A percentile compares a stretch with the other conserved stretches of the same genome.
Conservation (phyloP, 495 filamentous ascomycete species). For the Chaetomium fimeti region DNA sequence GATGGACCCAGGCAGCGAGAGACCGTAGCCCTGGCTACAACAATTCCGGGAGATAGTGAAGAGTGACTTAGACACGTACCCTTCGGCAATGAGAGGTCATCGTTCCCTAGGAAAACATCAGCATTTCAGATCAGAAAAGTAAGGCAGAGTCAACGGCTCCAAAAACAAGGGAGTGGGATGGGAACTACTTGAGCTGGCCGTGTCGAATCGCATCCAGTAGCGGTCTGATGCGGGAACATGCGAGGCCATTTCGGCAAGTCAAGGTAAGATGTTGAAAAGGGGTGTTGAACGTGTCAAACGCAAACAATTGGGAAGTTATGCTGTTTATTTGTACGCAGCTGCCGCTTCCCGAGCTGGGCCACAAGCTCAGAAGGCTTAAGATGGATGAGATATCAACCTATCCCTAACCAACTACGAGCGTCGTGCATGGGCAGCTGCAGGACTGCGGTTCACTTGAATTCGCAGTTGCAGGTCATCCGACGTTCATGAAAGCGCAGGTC, state of each 20-base stretch:
- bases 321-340: not conserved
- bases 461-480: not conserved
- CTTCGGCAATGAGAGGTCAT: slow-evolving; percentile 94
- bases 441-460: slow-evolving; percentile 10
- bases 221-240: slow-evolving; percentile 3
- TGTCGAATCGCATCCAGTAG: slow-evolving; percentile 17
- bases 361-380: not conserved
- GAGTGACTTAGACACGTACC: slow-evolving; percentile 49
- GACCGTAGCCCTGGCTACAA: slow-evolving; percentile 4
- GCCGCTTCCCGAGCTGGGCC: not conserved
- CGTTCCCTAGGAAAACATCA: slow-evolving; percentile 59
- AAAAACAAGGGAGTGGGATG: slow-evolving; percentile 7
- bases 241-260: not conserved
- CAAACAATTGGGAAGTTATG: not conserved
- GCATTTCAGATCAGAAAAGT: slow-evolving; percentile 14
- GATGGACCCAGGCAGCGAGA: slow-evolving; percentile 6
- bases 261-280: not conserved
- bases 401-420: not conserved
- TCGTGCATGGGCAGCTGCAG: not conserved
- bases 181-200: slow-evolving; percentile 1
- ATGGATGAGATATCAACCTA: slow-evolving; percentile 1
- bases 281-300: not conserved
- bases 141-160: not conserved
- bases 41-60: not conserved
- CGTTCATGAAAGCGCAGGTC: not conserved